phyloP scores from a whole-genome alignment of 176 grass and related monocot species.

The Oryza glaberrima region DNA sequence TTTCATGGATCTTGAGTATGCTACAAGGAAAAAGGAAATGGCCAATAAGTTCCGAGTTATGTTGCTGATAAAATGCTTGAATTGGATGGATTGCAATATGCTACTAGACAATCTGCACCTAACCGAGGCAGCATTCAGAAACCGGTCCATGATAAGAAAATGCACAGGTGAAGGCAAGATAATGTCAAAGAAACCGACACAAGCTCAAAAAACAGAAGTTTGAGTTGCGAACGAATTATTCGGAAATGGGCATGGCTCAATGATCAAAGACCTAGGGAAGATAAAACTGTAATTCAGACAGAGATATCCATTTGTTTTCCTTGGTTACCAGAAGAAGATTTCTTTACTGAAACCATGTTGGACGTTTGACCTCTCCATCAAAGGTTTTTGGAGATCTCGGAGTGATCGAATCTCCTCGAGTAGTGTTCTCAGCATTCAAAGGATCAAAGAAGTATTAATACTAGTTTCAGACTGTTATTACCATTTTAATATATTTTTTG shows the following conservation, averaged over 20 bases:
- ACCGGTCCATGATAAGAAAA: not conserved
- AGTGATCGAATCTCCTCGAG: conserved; percentile 30
- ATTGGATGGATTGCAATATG: not conserved
- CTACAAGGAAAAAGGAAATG: conserved; percentile 11
- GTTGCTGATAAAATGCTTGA: conserved; percentile 20
- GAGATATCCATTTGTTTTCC: not conserved
- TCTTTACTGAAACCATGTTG: conserved; percentile 10
- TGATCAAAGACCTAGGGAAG: not conserved
- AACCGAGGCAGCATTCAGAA: not conserved
- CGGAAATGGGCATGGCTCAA: not conserved
- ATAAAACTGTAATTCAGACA: not conserved
- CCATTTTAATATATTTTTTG: no score
- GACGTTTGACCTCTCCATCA: not conserved
- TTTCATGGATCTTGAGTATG: conserved; percentile 19
- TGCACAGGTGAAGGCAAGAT: not conserved
- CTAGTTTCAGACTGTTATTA: not conserved
- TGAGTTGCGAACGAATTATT: not conserved
- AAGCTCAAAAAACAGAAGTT: not conserved
- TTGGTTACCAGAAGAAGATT: not conserved
- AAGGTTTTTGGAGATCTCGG: conserved; percentile 18
- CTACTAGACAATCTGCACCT: not conserved
- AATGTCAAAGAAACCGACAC: not conserved
- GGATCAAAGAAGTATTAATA: not conserved
- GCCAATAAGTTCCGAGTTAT: conserved; percentile 3
- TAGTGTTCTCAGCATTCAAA: not conserved